A percentile compares a stretch with the other conserved stretches of the same genome.
Conservation (phyloP, 139 green algal species). For the Chlamydomonas sphaeroides region DNA sequence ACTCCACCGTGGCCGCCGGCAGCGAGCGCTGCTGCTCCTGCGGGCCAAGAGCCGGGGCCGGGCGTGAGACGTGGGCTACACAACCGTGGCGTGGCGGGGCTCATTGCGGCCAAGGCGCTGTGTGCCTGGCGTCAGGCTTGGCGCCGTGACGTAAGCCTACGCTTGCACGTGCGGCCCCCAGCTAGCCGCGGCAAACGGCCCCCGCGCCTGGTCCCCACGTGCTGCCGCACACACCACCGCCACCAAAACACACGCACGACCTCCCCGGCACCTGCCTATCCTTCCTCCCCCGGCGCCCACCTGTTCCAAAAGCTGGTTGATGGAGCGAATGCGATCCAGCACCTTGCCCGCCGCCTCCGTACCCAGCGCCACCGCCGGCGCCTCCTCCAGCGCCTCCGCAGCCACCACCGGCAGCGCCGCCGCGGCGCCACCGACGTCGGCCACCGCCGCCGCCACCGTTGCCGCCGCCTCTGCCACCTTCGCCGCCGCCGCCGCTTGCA, state of each 20-base stretch:
- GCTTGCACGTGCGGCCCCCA: no score
- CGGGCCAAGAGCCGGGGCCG: no score
- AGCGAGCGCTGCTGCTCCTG: no score
- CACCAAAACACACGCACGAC: not conserved
- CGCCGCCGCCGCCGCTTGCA: not conserved
- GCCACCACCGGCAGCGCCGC: not conserved
- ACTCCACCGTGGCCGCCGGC: no score
- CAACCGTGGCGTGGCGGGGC: no score
- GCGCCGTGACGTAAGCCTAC: no score
- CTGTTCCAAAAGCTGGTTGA: slow-evolving; percentile 32
- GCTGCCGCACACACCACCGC: not conserved
- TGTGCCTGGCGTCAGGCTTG: no score
- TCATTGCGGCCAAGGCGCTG: no score
- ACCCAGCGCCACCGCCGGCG: not conserved
- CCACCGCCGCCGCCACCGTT: no score
- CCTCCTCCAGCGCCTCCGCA: not conserved
- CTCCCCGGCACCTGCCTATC: not conserved
- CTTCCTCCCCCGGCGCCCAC: not conserved
- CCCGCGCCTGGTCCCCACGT: not conserved
- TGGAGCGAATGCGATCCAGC: slow-evolving; percentile 35
- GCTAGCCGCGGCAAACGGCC: no score
- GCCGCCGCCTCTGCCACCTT: no score
- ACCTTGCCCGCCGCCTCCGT: not conserved
- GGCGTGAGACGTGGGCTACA: no score
- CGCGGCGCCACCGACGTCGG: not conserved